These are phyloP conservation scores for Penicillium egyptiacum DNA, from an alignment of 495 filamentous ascomycete genomes.

Conservation along the genomic window DNA sequence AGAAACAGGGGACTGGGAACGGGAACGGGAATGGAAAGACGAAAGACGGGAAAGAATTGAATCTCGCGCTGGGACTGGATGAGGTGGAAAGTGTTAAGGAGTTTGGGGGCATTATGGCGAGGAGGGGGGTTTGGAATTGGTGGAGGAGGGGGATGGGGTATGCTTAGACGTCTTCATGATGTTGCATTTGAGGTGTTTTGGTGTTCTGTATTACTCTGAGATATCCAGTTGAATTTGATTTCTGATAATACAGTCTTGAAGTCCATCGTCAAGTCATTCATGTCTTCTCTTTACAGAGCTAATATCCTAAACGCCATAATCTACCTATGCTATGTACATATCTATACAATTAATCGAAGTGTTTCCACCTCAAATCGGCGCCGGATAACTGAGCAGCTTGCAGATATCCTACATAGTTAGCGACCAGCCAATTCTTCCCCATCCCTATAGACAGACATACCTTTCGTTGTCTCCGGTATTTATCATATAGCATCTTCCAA, in stretches of 20 bases:
- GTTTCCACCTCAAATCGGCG: constrained; percentile 36
- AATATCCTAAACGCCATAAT: constrained; percentile 7
- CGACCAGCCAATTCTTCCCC: neutral
- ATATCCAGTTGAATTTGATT: constrained; percentile 3
- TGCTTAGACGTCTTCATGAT: constrained; percentile 19
- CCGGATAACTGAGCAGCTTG: constrained; percentile 49
- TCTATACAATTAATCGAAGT: constrained; percentile 11
- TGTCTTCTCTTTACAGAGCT: neutral
- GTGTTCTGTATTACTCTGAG: neutral
- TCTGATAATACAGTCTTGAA: neutral
- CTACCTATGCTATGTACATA: neutral
- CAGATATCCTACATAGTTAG: constrained; percentile 44
- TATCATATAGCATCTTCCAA: constrained; percentile 70
- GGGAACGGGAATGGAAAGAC: neutral
- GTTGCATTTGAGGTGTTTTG: neutral
- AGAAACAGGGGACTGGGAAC: neutral
- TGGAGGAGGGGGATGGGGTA: constrained; percentile 54
- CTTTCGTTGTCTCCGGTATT: constrained; percentile 62
- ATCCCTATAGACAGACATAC: constrained; percentile 33
- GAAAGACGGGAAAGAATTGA: neutral
- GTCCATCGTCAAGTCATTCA: neutral
- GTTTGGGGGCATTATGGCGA: constrained; percentile 44
- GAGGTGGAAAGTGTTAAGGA: constrained; percentile 50
- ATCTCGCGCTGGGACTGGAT: constrained; percentile 21
- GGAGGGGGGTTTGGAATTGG: constrained; percentile 46